These are phyloP conservation scores for Guadua angustifolia DNA, from an alignment of 176 grass and related monocot species.

Conservation along the genomic window DNA sequence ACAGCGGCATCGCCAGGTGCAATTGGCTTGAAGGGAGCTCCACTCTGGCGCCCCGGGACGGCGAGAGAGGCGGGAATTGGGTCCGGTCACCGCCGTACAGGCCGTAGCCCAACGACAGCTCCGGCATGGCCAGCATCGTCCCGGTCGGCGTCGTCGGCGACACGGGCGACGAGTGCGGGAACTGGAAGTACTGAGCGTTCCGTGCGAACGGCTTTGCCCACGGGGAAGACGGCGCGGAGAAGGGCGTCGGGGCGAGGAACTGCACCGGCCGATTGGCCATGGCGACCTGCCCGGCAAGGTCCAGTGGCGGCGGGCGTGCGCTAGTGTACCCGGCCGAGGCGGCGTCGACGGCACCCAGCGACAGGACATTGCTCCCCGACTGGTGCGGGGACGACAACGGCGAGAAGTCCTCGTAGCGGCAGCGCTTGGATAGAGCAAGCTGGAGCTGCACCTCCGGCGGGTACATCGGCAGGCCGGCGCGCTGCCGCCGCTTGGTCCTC, in stretches of 20 bases:
- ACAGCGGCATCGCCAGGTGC: background rate
- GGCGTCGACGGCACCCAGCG: background rate
- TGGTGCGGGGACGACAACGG: constrained; percentile 16
- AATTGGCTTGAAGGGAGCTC: constrained; percentile 87
- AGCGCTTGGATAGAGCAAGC: constrained; percentile 49
- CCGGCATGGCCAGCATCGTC: constrained; percentile 16
- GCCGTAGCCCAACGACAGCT: constrained; percentile 41
- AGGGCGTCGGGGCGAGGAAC: constrained; percentile 22
- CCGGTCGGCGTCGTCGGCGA: constrained; percentile 43
- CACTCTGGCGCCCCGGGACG: constrained; percentile 8
- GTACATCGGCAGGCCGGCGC: constrained; percentile 62
- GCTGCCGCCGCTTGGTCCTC: constrained; percentile 64
- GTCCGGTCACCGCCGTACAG: background rate
- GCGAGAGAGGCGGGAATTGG: constrained; percentile 35
- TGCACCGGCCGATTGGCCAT: constrained; percentile 17
- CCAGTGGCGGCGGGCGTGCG: constrained; percentile 52
- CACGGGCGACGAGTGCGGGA: constrained; percentile 54
- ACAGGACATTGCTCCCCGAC: background rate
- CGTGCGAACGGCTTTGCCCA: constrained; percentile 32
- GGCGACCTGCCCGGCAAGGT: constrained; percentile 48
- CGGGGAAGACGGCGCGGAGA: constrained; percentile 45
- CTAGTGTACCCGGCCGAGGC: constrained; percentile 23
- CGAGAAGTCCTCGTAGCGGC: constrained; percentile 37
- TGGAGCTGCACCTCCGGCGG: constrained; percentile 66
- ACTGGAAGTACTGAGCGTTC: constrained; percentile 44